A percentile compares a stretch with the other conserved stretches of the same genome.
Evolutionary conservation across 805 yeast species (phyloP).

Genomic region (Metschnikowia dekortorum): DNA sequence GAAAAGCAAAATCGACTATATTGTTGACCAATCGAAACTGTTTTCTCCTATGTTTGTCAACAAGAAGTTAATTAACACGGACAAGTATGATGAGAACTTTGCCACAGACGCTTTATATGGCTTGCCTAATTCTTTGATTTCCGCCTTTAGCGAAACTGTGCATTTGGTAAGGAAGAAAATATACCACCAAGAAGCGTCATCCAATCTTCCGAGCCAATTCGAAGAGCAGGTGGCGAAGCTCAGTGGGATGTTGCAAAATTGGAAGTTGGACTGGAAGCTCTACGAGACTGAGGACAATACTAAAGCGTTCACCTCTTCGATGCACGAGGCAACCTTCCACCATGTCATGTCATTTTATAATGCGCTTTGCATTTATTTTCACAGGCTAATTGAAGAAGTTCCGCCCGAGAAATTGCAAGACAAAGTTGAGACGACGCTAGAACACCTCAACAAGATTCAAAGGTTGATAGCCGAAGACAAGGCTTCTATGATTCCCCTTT

Average conservation of each 20-base stretch:
- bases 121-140: constrained; percentile 72
- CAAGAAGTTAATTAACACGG: constrained; percentile 41
- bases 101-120: constrained; percentile 83
- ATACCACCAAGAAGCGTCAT: constrained; percentile 38
- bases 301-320: constrained; percentile 41
- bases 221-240: constrained; percentile 18
- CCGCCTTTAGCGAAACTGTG: constrained; percentile 69
- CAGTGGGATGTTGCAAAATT: constrained; percentile 50
- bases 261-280: constrained; percentile 77
- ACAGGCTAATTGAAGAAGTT: constrained; percentile 54
- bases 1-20: constrained; percentile 16
- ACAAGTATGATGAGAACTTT: constrained; percentile 51
- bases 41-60: constrained; percentile 39
- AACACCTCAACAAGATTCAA: constrained; percentile 61
- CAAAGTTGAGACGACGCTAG: constrained; percentile 55
- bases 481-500: constrained; percentile 66
- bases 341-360: constrained; percentile 78
- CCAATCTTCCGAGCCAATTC: constrained; percentile 31
- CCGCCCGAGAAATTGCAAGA: constrained; percentile 57
- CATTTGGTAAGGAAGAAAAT: constrained; percentile 60
- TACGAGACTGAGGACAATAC: constrained; percentile 16
- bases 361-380: constrained; percentile 66
- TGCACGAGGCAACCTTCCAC: constrained; percentile 72
- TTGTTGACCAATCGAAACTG: constrained; percentile 16
- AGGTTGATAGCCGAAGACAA: constrained; percentile 49